These are phyloP conservation scores for Hypomontagnella submonticulosa DNA, from an alignment of 495 filamentous ascomycete species.

Conservation along the genomic window DNA sequence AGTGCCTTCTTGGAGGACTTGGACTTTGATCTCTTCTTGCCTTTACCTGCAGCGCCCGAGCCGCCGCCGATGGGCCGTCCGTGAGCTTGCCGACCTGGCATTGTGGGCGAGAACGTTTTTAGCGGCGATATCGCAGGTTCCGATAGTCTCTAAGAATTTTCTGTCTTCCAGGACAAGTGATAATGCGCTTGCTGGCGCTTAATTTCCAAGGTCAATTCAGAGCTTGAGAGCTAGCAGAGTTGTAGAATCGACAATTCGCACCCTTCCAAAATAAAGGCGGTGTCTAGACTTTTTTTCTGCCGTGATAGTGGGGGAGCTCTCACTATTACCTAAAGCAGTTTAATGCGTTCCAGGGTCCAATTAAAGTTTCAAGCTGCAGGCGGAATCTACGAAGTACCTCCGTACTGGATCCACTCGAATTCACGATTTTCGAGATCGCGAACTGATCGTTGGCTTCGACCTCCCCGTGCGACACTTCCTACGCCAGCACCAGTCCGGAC, in stretches of 20 bases:
- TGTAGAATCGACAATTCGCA: conserved; percentile 28
- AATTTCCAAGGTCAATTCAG: not conserved
- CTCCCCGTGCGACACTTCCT: not conserved
- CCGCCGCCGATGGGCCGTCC: conserved; percentile 57
- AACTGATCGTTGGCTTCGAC: conserved; percentile 1
- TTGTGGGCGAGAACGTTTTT: conserved; percentile 48
- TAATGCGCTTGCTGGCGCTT: not conserved
- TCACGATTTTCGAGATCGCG: conserved; percentile 39
- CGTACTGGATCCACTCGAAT: conserved; percentile 21
- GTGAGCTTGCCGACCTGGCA: conserved; percentile 78
- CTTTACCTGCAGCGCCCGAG: conserved; percentile 52
- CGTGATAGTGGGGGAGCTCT: conserved; percentile 45
- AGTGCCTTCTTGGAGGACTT: conserved; percentile 67
- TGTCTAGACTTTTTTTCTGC: conserved; percentile 49
- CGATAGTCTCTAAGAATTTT: too few relatives aligned
- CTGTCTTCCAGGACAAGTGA: not conserved
- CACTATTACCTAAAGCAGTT: conserved; percentile 1
- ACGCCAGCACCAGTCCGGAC: not conserved
- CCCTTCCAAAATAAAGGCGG: conserved; percentile 28
- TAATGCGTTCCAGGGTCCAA: not conserved
- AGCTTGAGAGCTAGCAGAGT: not conserved
- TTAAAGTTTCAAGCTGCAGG: conserved; percentile 7
- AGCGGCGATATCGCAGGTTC: not conserved
- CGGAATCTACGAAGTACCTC: conserved; percentile 6
- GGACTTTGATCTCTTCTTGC: conserved; percentile 60